These are phyloP conservation scores for Lactarius akahatsu DNA, from an alignment of 768 basidiomycete genomes.

Conservation along the genomic window DNA sequence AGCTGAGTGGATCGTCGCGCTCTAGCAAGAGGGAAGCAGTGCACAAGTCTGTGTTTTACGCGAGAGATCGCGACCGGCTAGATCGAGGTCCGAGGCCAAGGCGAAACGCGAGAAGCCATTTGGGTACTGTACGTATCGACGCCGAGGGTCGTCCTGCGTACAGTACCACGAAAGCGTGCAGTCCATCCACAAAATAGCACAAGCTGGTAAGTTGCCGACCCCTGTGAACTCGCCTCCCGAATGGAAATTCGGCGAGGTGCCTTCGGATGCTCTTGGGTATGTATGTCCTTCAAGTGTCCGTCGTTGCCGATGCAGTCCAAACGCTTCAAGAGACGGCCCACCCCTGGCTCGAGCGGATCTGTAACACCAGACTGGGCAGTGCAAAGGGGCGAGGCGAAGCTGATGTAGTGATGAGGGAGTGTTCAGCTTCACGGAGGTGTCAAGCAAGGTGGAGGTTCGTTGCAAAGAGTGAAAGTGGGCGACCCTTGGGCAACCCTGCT, in stretches of 20 bases:
- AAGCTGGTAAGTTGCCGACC: no score
- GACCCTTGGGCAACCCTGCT: no score
- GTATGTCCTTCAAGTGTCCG: no score
- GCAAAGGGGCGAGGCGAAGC: not conserved
- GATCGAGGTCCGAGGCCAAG: conserved; percentile 21
- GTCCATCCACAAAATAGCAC: no score
- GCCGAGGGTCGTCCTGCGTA: no score
- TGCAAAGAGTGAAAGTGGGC: conserved; percentile 15
- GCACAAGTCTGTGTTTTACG: not conserved
- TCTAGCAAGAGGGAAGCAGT: not conserved
- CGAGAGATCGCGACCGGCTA: conserved; percentile 1
- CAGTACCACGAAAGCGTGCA: no score
- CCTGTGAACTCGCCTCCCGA: not conserved
- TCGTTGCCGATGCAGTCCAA: not conserved
- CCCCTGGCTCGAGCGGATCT: conserved; percentile 15
- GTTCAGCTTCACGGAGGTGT: conserved; percentile 2
- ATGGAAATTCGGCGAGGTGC: not conserved
- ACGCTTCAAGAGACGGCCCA: conserved; percentile 10
- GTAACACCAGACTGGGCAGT: conserved; percentile 22
- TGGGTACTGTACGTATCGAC: not conserved
- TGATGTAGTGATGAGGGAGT: conserved; percentile 2
- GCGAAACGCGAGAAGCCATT: conserved; percentile 18
- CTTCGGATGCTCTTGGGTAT: not conserved
- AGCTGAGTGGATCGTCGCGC: not conserved
- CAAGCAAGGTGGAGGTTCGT: conserved; percentile 19